These are phyloP conservation scores for Cercophora sp. DNA, from an alignment of 495 filamentous ascomycete genomes.

Conservation along the genomic window DNA sequence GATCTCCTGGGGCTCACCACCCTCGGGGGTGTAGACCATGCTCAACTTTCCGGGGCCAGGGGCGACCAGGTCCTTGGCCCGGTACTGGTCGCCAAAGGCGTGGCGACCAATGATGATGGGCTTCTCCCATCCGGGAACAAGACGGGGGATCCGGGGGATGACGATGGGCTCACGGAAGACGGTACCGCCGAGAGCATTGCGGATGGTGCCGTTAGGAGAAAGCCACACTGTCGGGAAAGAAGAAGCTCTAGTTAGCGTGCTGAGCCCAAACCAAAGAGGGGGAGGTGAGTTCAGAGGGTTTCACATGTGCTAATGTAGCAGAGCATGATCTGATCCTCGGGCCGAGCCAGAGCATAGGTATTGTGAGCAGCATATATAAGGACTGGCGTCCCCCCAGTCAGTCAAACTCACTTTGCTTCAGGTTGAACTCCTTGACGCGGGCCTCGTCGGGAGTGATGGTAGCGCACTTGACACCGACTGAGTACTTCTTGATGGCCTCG, in stretches of 20 bases:
- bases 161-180: slow-evolving; percentile 98
- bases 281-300: not conserved
- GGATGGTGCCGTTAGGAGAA: slow-evolving; percentile 95
- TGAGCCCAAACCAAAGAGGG: not conserved
- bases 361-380: not conserved
- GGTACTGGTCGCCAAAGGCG: slow-evolving; percentile 98
- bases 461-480: slow-evolving; percentile 96
- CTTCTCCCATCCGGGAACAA: slow-evolving; percentile 96
- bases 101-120: slow-evolving; percentile 98
- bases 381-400: not conserved
- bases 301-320: not conserved
- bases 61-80: slow-evolving; percentile 83
- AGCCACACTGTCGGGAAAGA: slow-evolving; percentile 68
- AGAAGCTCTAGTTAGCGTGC: slow-evolving; percentile 12
- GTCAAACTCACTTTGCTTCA: slow-evolving; percentile 79
- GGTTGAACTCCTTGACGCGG: slow-evolving; percentile 92
- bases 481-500: slow-evolving; percentile 98
- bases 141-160: slow-evolving; percentile 83
- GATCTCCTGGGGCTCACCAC: slow-evolving; percentile 77
- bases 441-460: slow-evolving; percentile 98
- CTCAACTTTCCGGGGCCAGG: slow-evolving; percentile 78
- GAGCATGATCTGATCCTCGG: not conserved
- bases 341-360: not conserved
- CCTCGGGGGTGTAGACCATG: slow-evolving; percentile 86
- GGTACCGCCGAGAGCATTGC: slow-evolving; percentile 90